Base-by-base conservation (phyloP, 2,329 filamentous ascomycete genomes). In the Cercospora janseana region DNA sequence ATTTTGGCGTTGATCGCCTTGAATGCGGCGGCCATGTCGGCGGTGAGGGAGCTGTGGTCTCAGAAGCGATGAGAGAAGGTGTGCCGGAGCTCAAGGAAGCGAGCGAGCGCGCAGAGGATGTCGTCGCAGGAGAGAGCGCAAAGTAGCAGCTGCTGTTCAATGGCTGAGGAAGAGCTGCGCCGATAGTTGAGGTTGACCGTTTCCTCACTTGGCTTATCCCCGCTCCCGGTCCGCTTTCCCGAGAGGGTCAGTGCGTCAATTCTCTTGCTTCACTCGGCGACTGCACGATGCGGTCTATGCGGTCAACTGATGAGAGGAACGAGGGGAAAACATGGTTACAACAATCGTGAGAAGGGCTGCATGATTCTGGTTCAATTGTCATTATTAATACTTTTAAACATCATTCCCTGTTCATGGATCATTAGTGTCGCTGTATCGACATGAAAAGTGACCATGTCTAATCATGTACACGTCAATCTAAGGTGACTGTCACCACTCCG, bases 1-100 rank as follows among this genome's bases (percentile, higher is more conserved):
- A 78, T 78, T 62, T 70, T 70, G 63, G 75, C 74, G 69, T 78
- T 78, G 68, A 78, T 66, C 29, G 74, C 75, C 70, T 76, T 77
- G 65, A 77, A 70, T 62, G 74, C 74, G 60, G 75, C 75, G 54
- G 74, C 74, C 73, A 81, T 80, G 50, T n/a, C 43, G 27, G 20
- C 43, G 20, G 48, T n/a, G n/a, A n/a, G n/a, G 40, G 6, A 35
- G 24, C 27, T 34, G 23, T 32, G 10, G 13, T 34, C 16, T 23
- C 32, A 7, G 21, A 3, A 9, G 18, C 16, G 5, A 18, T 12
- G 31, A 21, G 1, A 12, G 9, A 2, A 23, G 4, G 40, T 23
- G 40, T 18, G 9, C 4, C 3, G 16, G 23, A 18, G 13, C 24
- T 23, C 12, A 6, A 4, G 6, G 35, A 23, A 18, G n/a, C 35